These are phyloP conservation scores for Helminthosporium solani DNA, from an alignment of 2,329 filamentous ascomycete species.

Conservation along the genomic window DNA sequence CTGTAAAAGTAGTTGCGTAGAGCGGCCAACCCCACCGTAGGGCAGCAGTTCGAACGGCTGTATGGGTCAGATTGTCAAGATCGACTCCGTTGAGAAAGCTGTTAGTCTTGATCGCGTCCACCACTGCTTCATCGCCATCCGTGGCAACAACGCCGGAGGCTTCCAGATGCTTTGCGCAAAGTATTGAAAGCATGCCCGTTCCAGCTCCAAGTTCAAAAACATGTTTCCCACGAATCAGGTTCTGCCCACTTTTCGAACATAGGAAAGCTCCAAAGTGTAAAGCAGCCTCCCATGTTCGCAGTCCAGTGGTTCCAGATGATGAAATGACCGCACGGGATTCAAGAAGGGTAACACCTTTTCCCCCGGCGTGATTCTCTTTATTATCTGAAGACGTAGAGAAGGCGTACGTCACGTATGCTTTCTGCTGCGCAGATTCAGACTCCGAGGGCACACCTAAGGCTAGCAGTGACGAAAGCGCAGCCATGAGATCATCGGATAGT, in stretches of 20 bases:
- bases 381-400: constrained; percentile 30
- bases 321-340: constrained; percentile 70
- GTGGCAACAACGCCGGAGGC: constrained; percentile 65
- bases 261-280: constrained; percentile 72
- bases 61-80: constrained; percentile 35
- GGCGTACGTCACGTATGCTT: constrained; percentile 72
- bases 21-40: constrained; percentile 66
- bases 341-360: constrained; percentile 59
- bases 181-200: constrained; percentile 72
- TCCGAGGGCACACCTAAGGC: constrained; percentile 64
- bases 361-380: constrained; percentile 17
- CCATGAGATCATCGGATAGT: constrained; percentile 79
- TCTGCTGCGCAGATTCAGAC: constrained; percentile 65
- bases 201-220: constrained; percentile 74
- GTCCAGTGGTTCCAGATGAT: constrained; percentile 70
- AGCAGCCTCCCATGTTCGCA: constrained; percentile 79
- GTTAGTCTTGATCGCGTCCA: constrained; percentile 67
- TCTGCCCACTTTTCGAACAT: constrained; percentile 46
- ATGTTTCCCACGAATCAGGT: constrained; percentile 54
- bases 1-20: constrained; percentile 59
- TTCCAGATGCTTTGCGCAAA: constrained; percentile 68
- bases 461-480: constrained; percentile 65
- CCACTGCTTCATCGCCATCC: constrained; percentile 72
- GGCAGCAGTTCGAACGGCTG: constrained; percentile 52
- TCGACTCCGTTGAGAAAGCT: constrained; percentile 68